phyloP scores from a whole-genome alignment of 2,329 filamentous ascomycete genomes.

The Alternaria postmessia region DNA sequence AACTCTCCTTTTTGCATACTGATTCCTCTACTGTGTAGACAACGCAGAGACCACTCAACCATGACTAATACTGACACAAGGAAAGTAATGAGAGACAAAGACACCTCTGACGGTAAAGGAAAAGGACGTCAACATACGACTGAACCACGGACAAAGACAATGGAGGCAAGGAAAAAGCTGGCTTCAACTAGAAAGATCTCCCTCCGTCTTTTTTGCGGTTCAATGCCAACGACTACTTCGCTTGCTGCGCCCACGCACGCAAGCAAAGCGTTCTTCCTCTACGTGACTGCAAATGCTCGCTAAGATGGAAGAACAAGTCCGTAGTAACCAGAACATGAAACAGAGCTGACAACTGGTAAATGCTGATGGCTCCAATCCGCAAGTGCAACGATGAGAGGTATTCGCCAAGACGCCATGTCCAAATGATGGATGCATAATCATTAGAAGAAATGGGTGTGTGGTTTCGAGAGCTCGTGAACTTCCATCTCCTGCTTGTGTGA shows the following conservation, averaged over 20 bases:
- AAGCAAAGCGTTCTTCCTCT: conserved; percentile 37
- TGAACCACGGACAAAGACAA: conserved; percentile 37
- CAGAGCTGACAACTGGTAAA: conserved; percentile 52
- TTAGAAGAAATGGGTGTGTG: conserved; percentile 99
- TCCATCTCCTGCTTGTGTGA: conserved; percentile 86
- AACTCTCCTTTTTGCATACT: conserved; percentile 7
- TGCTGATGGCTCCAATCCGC: conserved; percentile 50
- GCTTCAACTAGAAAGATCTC: conserved; percentile 32
- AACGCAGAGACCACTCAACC: conserved; percentile 18
- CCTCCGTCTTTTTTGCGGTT: conserved; percentile 30
- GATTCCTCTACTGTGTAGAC: conserved; percentile 29
- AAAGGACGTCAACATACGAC: conserved; percentile 33
- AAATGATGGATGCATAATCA: conserved; percentile 53
- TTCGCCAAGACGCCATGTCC: conserved; percentile 55
- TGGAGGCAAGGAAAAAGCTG: conserved; percentile 39
- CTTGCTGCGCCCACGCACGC: conserved; percentile 29
- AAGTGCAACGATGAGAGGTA: conserved; percentile 44
- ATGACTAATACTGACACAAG: conserved; percentile 32
- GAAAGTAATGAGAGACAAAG: conserved; percentile 28
- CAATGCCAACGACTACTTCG: conserved; percentile 28
- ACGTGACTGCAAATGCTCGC: conserved; percentile 52
- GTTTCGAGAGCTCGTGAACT: conserved; percentile 97
- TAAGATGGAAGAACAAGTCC: conserved; percentile 52
- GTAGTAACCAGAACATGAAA: conserved; percentile 53
- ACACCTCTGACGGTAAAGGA: conserved; percentile 32